Conservation (phyloP, 2,329 filamentous ascomycete genomes). For the Tolypocladium amazonense region DNA sequence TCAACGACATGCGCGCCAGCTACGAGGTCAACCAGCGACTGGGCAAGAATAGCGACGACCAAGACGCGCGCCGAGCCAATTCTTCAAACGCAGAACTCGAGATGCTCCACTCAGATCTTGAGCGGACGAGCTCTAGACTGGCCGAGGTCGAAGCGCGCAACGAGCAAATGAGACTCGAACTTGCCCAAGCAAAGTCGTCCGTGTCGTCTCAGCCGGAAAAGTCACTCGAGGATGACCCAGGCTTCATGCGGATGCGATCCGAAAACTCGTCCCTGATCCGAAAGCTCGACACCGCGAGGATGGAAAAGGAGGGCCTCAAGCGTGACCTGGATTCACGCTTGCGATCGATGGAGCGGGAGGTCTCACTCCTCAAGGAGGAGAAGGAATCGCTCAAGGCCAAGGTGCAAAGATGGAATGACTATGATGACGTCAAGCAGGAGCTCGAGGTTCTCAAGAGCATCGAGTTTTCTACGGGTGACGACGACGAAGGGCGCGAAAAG, state of each 20-base stretch:
- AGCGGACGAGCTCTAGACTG: slow-evolving; percentile 75
- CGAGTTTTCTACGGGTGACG: slow-evolving; percentile 86
- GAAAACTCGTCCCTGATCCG: slow-evolving; percentile 89
- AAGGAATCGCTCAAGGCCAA: slow-evolving; percentile 70
- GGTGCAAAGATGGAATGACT: slow-evolving; percentile 83
- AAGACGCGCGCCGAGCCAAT: slow-evolving; percentile 46
- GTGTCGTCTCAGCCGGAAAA: slow-evolving; percentile 48
- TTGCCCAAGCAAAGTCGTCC: slow-evolving; percentile 74
- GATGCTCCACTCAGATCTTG: slow-evolving; percentile 83
- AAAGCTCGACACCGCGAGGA: slow-evolving; percentile 71
- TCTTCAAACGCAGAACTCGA: slow-evolving; percentile 86
- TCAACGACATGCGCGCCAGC: slow-evolving; percentile 93
- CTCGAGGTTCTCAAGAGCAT: slow-evolving; percentile 96
- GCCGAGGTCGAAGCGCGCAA: slow-evolving; percentile 91
- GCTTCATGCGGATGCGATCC: slow-evolving; percentile 76
- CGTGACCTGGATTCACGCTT: slow-evolving; percentile 66
- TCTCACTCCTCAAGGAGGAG: slow-evolving; percentile 64
- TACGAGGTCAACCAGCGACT: slow-evolving; percentile 93
- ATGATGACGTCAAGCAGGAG: slow-evolving; percentile 93
- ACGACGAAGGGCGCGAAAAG: slow-evolving; percentile 50
- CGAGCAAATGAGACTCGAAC: slow-evolving; percentile 80
- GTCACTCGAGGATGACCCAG: slow-evolving; percentile 77
- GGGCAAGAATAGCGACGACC: slow-evolving; percentile 57
- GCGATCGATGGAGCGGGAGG: slow-evolving; percentile 70
- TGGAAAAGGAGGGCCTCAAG: slow-evolving; percentile 75